These are phyloP conservation scores for Colletotrichum sp. DNA, from an alignment of 2,329 filamentous ascomycete species.

Conservation along the genomic window DNA sequence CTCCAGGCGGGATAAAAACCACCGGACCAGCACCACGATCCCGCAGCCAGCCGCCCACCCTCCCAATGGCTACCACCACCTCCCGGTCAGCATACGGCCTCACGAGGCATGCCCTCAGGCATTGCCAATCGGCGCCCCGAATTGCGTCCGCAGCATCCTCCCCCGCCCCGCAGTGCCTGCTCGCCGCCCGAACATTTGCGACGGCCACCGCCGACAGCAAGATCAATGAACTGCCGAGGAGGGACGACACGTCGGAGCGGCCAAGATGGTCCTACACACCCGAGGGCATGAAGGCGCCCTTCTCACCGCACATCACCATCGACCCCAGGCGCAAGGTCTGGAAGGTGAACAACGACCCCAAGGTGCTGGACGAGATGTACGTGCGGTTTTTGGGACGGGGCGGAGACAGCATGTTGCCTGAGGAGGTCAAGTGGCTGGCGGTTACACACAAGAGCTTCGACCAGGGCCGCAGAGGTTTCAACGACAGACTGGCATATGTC, in stretches of 20 bases:
- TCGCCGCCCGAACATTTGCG: conserved; percentile 15
- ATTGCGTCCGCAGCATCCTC: conserved; percentile 1
- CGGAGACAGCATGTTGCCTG: conserved; percentile 76
- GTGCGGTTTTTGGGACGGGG: conserved; percentile 74
- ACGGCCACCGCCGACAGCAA: conserved; percentile 10
- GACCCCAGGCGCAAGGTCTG: conserved; percentile 60
- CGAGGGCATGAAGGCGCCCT: conserved; percentile 70
- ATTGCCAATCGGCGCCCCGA: conserved; percentile 14
- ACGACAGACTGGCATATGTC: conserved; percentile 88
- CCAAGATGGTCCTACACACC: conserved; percentile 76
- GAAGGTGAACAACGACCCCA: conserved; percentile 77
- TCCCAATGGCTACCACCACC: conserved; percentile 19
- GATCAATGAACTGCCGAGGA: conserved; percentile 13
- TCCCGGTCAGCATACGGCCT: conserved; percentile 18
- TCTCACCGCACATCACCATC: conserved; percentile 65
- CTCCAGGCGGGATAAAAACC: background rate
- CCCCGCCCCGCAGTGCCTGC: background rate
- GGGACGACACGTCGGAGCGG: background rate
- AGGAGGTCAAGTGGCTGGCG: conserved; percentile 95
- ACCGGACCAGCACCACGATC: background rate
- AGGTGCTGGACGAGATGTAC: conserved; percentile 79
- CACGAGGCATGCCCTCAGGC: conserved; percentile 20
- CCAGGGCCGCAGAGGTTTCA: conserved; percentile 91
- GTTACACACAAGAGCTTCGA: conserved; percentile 99
- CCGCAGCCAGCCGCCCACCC: background rate